Percentiles rank a stretch among this genome's conserved stretches.
Conservation (phyloP, 2,329 filamentous ascomycete species). For the Sporothrix phasma region DNA sequence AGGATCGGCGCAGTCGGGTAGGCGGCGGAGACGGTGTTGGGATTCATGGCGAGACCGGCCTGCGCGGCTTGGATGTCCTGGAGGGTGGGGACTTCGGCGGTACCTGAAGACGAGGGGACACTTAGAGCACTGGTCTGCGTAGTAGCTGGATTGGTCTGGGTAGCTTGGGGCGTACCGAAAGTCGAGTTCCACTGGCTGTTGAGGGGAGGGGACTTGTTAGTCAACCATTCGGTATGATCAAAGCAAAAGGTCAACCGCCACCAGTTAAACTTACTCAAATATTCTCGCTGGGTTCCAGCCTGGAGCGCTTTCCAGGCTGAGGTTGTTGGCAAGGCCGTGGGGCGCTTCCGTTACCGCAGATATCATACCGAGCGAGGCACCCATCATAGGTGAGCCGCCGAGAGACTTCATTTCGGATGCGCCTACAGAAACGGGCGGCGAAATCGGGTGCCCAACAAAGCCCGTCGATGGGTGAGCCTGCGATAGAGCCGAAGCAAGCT, state of each 20-base stretch:
- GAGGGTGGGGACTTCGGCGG: slow-evolving; percentile 43
- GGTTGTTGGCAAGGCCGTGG: slow-evolving; percentile 36
- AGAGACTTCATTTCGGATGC: slow-evolving; percentile 59
- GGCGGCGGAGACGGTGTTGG: slow-evolving; percentile 36
- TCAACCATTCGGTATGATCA: too few relatives aligned
- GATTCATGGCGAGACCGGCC: slow-evolving; percentile 37
- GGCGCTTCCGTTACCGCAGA: slow-evolving; percentile 41
- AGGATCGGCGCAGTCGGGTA: slow-evolving; percentile 45
- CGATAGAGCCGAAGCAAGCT: slow-evolving; percentile 42
- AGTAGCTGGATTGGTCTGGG: slow-evolving; percentile 33
- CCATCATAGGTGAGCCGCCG: slow-evolving; percentile 61
- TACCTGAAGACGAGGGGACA: slow-evolving; percentile 42
- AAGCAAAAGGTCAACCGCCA: neutral
- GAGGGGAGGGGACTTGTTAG: neutral
- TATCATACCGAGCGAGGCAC: slow-evolving; percentile 65
- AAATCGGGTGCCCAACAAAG: slow-evolving; percentile 51
- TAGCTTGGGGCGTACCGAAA: slow-evolving; percentile 62
- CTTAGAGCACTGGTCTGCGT: slow-evolving; percentile 43
- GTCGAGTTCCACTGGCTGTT: slow-evolving; percentile 87
- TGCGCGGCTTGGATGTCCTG: slow-evolving; percentile 43
- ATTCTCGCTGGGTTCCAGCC: slow-evolving; percentile 80
- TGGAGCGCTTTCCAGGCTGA: slow-evolving; percentile 53
- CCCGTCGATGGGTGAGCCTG: slow-evolving; percentile 36
- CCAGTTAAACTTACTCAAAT: slow-evolving; percentile 64
- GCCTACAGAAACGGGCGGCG: slow-evolving; percentile 67